These are phyloP conservation scores for Fusarium redolens DNA, from an alignment of 2,329 filamentous ascomycete species.

Conservation along the genomic window DNA sequence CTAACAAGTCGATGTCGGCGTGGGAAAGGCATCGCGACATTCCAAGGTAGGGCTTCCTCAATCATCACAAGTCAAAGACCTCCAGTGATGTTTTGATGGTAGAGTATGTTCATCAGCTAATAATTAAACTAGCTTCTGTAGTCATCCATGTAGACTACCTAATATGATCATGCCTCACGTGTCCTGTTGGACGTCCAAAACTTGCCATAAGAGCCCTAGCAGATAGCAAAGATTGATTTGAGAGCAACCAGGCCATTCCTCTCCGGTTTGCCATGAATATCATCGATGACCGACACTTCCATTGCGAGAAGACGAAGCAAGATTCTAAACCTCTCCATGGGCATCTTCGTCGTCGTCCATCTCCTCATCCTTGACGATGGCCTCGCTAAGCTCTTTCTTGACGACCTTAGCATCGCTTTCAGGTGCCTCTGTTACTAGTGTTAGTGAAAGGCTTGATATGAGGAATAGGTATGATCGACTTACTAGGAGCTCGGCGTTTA, in stretches of 20 bases:
- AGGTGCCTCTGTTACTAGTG: slow-evolving; percentile 6
- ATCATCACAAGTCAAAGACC: not conserved
- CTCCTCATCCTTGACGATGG: slow-evolving; percentile 26
- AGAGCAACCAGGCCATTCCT: too few relatives aligned
- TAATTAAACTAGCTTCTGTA: not conserved
- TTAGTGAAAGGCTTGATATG: slow-evolving; percentile 2
- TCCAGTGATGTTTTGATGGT: not conserved
- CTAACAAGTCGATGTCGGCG: not conserved
- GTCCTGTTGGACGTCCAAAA: slow-evolving; percentile 3
- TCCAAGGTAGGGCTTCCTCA: not conserved
- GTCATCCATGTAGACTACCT: not conserved
- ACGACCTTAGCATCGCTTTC: slow-evolving; percentile 31
- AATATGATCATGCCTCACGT: not conserved
- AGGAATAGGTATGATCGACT: not conserved
- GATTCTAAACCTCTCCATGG: not conserved
- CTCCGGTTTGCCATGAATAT: not conserved
- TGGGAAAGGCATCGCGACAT: not conserved
- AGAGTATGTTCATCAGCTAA: not conserved
- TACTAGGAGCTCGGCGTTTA: slow-evolving; percentile 36
- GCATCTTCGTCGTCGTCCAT: not conserved
- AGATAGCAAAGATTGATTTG: not conserved
- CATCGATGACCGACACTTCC: not conserved
- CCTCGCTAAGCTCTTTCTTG: slow-evolving; percentile 30
- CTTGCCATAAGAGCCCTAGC: slow-evolving; percentile 3
- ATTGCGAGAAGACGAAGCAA: not conserved